These are phyloP conservation scores for Phytophthora fragariae DNA, from an alignment of 352 stramenopile genomes.

Conservation along the genomic window DNA sequence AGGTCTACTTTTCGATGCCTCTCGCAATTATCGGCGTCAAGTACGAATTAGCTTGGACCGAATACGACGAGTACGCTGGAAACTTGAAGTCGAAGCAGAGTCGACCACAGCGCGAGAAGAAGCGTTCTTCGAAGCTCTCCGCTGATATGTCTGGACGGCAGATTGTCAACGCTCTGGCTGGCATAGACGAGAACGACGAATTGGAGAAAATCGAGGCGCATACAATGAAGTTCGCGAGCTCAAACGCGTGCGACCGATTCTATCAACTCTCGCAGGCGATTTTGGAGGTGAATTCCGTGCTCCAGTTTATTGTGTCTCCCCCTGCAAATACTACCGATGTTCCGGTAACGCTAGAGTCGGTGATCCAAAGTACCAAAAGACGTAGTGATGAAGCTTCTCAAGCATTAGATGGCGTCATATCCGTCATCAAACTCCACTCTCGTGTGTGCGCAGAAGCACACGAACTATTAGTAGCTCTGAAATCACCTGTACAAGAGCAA, in stretches of 20 bases:
- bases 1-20: constrained; percentile 66
- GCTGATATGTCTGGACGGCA: constrained; percentile 7
- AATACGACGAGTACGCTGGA: constrained; percentile 31
- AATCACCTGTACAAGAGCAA: background rate
- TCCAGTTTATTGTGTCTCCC: constrained; percentile 18
- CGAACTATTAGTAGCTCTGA: constrained; percentile 18
- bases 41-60: constrained; percentile 52
- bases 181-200: constrained; percentile 26
- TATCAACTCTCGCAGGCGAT: constrained; percentile 45
- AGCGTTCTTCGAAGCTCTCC: constrained; percentile 8
- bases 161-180: constrained; percentile 8
- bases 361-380: constrained; percentile 37
- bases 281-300: constrained; percentile 22
- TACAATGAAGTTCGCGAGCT: constrained; percentile 36
- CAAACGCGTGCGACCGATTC: constrained; percentile 47
- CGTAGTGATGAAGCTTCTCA: constrained; percentile 47
- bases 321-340: background rate
- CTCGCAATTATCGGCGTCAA: constrained; percentile 63
- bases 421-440: constrained; percentile 50
- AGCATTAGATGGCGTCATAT: constrained; percentile 41
- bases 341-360: constrained; percentile 9
- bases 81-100: constrained; percentile 3
- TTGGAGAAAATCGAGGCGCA: constrained; percentile 41
- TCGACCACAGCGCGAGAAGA: constrained; percentile 1
- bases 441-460: constrained; percentile 47